Conservation (phyloP, 2,329 filamentous ascomycete genomes). For the Meredithiella fracta region DNA sequence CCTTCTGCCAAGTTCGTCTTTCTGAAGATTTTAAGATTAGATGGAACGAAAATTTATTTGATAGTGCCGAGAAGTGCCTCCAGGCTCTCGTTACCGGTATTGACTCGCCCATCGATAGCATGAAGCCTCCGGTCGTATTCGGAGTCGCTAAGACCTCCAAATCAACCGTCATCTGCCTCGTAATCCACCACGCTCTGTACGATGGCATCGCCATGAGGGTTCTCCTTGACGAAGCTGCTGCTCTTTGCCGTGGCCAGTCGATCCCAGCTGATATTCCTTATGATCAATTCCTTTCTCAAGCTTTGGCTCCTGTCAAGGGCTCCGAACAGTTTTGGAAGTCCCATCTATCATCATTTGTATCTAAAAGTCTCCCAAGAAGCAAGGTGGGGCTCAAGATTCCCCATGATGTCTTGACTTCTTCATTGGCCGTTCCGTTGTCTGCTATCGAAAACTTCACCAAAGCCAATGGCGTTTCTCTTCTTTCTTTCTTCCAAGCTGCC, state of each 20-base stretch:
- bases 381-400: slow-evolving; percentile 25
- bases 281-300: slow-evolving; percentile 44
- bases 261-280: slow-evolving; percentile 40
- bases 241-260: slow-evolving; percentile 28
- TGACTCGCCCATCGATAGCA: slow-evolving; percentile 27
- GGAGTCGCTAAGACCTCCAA: slow-evolving; percentile 24
- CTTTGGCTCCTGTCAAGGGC: slow-evolving; percentile 24
- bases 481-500: slow-evolving; percentile 53
- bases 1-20: slow-evolving; percentile 60
- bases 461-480: slow-evolving; percentile 35
- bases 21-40: slow-evolving; percentile 29
- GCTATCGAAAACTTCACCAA: background rate
- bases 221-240: slow-evolving; percentile 50
- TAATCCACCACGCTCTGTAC: slow-evolving; percentile 68
- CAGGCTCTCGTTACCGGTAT: slow-evolving; percentile 26
- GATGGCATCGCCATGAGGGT: slow-evolving; percentile 62
- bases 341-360: slow-evolving; percentile 27
- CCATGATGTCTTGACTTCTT: slow-evolving; percentile 8
- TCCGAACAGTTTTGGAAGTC: slow-evolving; percentile 48
- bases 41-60: slow-evolving; percentile 20
- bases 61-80: slow-evolving; percentile 23
- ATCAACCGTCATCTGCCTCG: slow-evolving; percentile 28
- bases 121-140: slow-evolving; percentile 29
- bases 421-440: background rate
- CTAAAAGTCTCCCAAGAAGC: background rate